Evolutionary conservation across 768 basidiomycete species (phyloP), one percentile per base, ranked within the genome.

Genomic region (Clitopilus hobsonii): DNA sequence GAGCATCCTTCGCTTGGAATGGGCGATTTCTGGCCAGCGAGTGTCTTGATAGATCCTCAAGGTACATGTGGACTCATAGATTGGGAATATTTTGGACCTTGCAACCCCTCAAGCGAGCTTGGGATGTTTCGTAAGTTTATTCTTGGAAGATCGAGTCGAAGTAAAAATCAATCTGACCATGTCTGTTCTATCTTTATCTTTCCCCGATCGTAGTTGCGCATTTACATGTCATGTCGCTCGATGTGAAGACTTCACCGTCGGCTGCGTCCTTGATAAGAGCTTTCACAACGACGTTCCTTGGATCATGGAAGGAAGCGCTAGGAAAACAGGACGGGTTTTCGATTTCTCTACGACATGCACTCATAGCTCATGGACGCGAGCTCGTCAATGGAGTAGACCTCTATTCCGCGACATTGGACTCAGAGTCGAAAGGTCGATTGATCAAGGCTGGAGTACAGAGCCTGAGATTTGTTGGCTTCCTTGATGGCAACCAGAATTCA

Each of bases 21-120:
- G 68, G 66, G 63, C 8, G 69, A 71, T 52, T 65, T 71, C 47
- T 69, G 70, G 68, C 66, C 68, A 11, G 68, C 60, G 18, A 70
- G 60, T 55, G 61, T 71, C n/a, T 57, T 71, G 30, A 60, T 71
- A 27, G 56, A 63, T 18, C 48, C 41, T 10, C 55, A 57, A 29
- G 58, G 55, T 22, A 54, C 53, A n/a, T 62, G 55, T 36, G 63
- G 68, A 6, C 61, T 71, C 47, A 61, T 71, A 14, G 69, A 70
- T 48, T 70, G 69, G 70, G 70, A 70, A 49, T 67, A 71, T 55
- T 71, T 71, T 54, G 67, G 70, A 29, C 53, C 57, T 26, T 67
- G 69, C 8, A 60, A 63, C 38, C 62, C 67, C 5, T 58, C 61
- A 3, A 64, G 65, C 20, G 70, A 71, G 57, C 51, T 68, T 28